Evolutionary conservation across 176 grass and related monocot genomes (phyloP), one percentile per base, ranked within the genome.

Genomic region (Phyllostachys edulis): DNA sequence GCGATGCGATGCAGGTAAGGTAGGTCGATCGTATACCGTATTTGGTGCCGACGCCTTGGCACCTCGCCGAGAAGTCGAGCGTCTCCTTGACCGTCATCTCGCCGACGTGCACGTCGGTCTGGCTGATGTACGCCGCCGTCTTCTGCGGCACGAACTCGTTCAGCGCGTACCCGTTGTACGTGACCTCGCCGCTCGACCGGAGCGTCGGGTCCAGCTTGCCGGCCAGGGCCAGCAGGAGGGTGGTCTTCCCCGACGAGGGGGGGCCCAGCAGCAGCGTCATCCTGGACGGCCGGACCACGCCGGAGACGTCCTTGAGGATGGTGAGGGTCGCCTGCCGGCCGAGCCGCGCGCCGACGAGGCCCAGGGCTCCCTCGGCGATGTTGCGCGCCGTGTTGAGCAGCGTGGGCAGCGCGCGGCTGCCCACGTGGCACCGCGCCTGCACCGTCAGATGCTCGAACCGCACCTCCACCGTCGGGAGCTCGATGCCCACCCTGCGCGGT

Each of bases 41-140:
- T 75, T 87, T 96, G 29, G 93, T 80, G 56, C 96, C 96, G 41
- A 99, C 90, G 39, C 96, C 96, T 82, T 99, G 96, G 69, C 96
- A 99, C 81, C 93, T 85, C 9, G 96, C 96, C 0, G 96, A 96
- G 85, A 99, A 99, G 82, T 99, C 96, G 52, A 99, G 82, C 69
- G 96, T 99, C 87, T 99, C 96, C 85, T 99, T 99, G 0, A 99
- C 96, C 0, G 96, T 99, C 96, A 99, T 96, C 91, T 96, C 93
- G 56, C 91, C 90, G 47, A 99, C 69, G 78, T 99, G 96, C 26
- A 99, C 93, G 65, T 99, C 93, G 0, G 90, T 99, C 81, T 99
- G 96, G 90, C 96, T 99, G 81, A 99, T 99, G 77, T 94, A 99
- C 20, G 96, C 96, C 37, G 96, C 93, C 78, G 96, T 96, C 88